Base-by-base conservation (phyloP, 106 monocot genomes). In the Apostasia shenzhenica region DNA sequence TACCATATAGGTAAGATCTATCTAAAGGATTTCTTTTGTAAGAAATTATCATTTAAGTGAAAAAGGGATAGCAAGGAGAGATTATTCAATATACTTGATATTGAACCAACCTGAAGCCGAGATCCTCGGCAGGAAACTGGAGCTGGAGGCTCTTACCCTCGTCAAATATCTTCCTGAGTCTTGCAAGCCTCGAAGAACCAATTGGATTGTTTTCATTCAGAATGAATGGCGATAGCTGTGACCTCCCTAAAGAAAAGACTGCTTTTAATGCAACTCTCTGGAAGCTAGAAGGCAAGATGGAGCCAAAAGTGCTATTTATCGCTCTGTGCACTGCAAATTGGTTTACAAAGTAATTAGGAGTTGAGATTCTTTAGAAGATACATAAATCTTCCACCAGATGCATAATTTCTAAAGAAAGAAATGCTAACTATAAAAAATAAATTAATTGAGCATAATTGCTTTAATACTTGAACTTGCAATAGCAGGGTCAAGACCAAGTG, bases 121-220 rank as follows among this genome's bases (percentile, higher is more conserved):
- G 82, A 85, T 99, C 97, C 63, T 99, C 89, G 66, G 90, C 86
- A 78, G 97, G 97, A 73, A 92, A 99, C 61, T 99, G 92, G 11
- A 99, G 77, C 58, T 90, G 92, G 65, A 99, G 90, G 71, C 97
- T 99, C 71, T 85, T 92, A 26, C 97, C 97, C 66, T 85, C 86
- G 65, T 81, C 77, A 75, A 99, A 80, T 70, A 99, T 93, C 56
- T 63, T 75, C 72, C 70, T 84, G 14, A 99, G 45, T 67, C 80
- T 90, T 54, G 78, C 85, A 55, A 99, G 83, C 72, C 97, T 90
- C 41, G 72, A 75, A 58, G 72, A 72, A 46, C 90, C 89, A 66
- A 99, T 45, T 1, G 89, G 97, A 52, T 93, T 93, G 41, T 76
- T 78, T 76, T 93, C 87, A 68, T 90, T 99, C 74, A 99, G 75